Conservation (phyloP, 2,329 filamentous ascomycete genomes). For the Rasamsonia emersonii region DNA sequence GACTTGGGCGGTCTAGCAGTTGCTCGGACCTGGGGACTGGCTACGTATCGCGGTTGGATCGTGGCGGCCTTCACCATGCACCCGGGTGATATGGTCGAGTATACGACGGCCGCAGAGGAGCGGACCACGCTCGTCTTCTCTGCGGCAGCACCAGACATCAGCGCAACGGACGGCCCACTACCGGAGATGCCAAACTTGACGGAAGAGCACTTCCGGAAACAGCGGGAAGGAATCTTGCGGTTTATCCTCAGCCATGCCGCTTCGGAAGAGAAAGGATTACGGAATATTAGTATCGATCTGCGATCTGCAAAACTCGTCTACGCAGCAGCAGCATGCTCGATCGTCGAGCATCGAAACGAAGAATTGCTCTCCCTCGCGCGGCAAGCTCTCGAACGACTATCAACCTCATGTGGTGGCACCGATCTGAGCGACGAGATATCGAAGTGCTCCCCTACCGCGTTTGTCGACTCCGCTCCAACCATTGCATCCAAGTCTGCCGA, state of each 20-base stretch:
- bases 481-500: conserved; percentile 18
- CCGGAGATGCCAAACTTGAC: conserved; percentile 12
- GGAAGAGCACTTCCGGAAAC: conserved; percentile 9
- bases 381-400: conserved; percentile 19
- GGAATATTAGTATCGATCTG: no score
- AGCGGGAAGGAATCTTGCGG: conserved; percentile 16
- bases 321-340: conserved; percentile 26
- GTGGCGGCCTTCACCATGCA: conserved; percentile 46
- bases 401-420: conserved; percentile 16
- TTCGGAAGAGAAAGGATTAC: conserved; percentile 9
- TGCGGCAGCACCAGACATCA: conserved; percentile 11
- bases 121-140: conserved; percentile 32
- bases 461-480: not conserved
- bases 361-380: conserved; percentile 18
- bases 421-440: conserved; percentile 25
- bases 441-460: conserved; percentile 18
- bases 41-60: conserved; percentile 39
- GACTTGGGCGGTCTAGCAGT: conserved; percentile 42
- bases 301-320: conserved; percentile 26
- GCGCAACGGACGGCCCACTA: conserved; percentile 7
- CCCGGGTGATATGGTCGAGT: conserved; percentile 50
- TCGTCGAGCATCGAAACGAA: conserved; percentile 18
- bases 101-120: conserved; percentile 42
- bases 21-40: conserved; percentile 48
- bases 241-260: conserved; percentile 16